Evolutionary conservation across 345 rosid species (phyloP), one percentile per base, ranked within the genome.

Genomic region (Alliaria petiolata): DNA sequence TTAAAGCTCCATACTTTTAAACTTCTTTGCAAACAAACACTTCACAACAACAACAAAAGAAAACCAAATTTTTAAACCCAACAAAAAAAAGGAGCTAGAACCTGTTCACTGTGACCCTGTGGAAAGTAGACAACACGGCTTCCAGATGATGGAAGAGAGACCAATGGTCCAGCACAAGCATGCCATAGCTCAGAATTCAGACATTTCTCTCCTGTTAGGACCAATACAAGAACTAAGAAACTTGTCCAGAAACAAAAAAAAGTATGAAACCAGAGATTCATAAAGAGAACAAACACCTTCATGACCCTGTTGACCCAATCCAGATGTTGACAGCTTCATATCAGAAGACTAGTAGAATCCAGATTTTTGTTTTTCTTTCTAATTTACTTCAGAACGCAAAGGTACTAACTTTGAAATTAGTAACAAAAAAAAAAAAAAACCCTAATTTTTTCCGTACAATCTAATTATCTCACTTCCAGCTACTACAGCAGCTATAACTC

Each of bases 101-200:
- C 89, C 87, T 81, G 87, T 76, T 85, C 87, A 53, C 85, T 85
- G 38, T 84, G 87, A 52, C 87, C 87, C 71, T 84, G 85, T 16
- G 87, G 87, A 35, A 84, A 80, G 78, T 83, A 85, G 57, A 82
- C 86, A 52, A 84, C 86, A 3, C 88, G 77, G 50, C 75, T 80
- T 28, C 85, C 84, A 30, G 81, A 76, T 5, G 84, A 70, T 31
- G 86, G 88, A 50, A 84, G 83, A 61, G 84, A 85, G 51, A 85
- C 87, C 40, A 85, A 78, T 38, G 89, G 89, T 52, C 89, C 87
- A 69, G 89, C 87, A 43, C 89, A 85, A 39, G 85, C 89, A 55
- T 85, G 89, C 89, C 89, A 85, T 45, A 85, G 78, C 81, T 85
- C 89, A 14, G 87, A 83, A 71, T 85, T 85, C 72, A 85, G 68